phyloP scores from a whole-genome alignment of 2,329 filamentous ascomycete genomes.

The Diplocarpon rosae region DNA sequence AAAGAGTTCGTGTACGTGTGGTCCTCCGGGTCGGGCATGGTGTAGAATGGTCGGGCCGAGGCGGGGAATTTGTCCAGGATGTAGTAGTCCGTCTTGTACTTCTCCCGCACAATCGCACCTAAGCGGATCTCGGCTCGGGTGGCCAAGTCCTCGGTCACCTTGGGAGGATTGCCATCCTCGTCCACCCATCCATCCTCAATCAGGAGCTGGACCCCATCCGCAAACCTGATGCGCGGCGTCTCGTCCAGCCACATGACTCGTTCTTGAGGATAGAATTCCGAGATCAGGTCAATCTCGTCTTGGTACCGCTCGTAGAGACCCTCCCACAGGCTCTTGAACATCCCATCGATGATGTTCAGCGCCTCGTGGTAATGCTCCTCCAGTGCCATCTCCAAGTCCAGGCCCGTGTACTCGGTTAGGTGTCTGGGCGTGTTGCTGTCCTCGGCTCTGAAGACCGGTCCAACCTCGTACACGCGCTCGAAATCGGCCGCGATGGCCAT shows the following conservation, averaged over 20 bases:
- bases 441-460: slow-evolving; percentile 84
- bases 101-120: slow-evolving; percentile 73
- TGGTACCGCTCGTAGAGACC: slow-evolving; percentile 58
- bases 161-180: slow-evolving; percentile 62
- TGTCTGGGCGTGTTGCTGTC: slow-evolving; percentile 94
- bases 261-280: slow-evolving; percentile 74
- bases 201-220: slow-evolving; percentile 69
- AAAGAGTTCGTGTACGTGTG: slow-evolving; percentile 77
- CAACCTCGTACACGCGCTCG: slow-evolving; percentile 78
- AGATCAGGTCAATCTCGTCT: slow-evolving; percentile 67
- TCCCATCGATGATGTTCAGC: slow-evolving; percentile 63
- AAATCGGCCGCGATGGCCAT: slow-evolving; percentile 88
- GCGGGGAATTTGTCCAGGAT: slow-evolving; percentile 88
- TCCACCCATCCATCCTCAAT: slow-evolving; percentile 67
- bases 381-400: slow-evolving; percentile 89
- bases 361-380: slow-evolving; percentile 85
- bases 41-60: slow-evolving; percentile 80
- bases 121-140: slow-evolving; percentile 82
- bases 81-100: slow-evolving; percentile 84
- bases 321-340: slow-evolving; percentile 70
- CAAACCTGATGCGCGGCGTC: slow-evolving; percentile 72
- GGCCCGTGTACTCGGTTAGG: slow-evolving; percentile 85
- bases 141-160: slow-evolving; percentile 67
- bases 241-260: slow-evolving; percentile 80
- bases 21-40: slow-evolving; percentile 70